Conservation (phyloP, 2,329 filamentous ascomycete genomes). For the Graphilbum sp. region DNA sequence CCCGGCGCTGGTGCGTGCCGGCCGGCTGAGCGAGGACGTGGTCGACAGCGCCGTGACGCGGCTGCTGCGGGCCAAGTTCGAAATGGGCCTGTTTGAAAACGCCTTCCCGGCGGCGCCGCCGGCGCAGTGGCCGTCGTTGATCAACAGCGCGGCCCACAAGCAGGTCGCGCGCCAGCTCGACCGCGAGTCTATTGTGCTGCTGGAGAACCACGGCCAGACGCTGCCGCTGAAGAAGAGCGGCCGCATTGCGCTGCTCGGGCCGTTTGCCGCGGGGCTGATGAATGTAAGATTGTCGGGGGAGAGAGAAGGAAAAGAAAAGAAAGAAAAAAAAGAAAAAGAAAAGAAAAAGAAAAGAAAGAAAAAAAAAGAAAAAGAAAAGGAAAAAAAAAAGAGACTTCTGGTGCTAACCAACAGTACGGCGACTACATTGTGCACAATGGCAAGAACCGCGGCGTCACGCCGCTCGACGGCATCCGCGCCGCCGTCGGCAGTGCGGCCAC, state of each 20-base stretch:
- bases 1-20: slow-evolving; percentile 43
- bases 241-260: slow-evolving; percentile 41
- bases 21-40: slow-evolving; percentile 38
- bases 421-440: slow-evolving; percentile 56
- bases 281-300: slow-evolving; percentile 3
- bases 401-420: too few relatives aligned
- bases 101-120: slow-evolving; percentile 41
- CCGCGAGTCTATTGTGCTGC: slow-evolving; percentile 43
- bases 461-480: slow-evolving; percentile 49
- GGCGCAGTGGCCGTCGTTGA: slow-evolving; percentile 37
- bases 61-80: slow-evolving; percentile 51
- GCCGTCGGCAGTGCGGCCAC: slow-evolving; percentile 33
- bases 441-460: slow-evolving; percentile 49
- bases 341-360: too few relatives aligned
- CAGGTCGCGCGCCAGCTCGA: slow-evolving; percentile 46
- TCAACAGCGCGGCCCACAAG: slow-evolving; percentile 40
- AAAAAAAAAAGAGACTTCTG: too few relatives aligned
- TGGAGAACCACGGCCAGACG: slow-evolving; percentile 38
- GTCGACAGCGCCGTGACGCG: slow-evolving; percentile 53
- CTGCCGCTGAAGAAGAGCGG: slow-evolving; percentile 44
- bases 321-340: too few relatives aligned
- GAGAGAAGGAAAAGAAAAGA: too few relatives aligned
- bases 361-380: too few relatives aligned
- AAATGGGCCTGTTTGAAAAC: slow-evolving; percentile 56
- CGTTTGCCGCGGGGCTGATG: slow-evolving; percentile 44